phyloP scores from a whole-genome alignment of 768 basidiomycete genomes.

The Lactarius sp. region DNA sequence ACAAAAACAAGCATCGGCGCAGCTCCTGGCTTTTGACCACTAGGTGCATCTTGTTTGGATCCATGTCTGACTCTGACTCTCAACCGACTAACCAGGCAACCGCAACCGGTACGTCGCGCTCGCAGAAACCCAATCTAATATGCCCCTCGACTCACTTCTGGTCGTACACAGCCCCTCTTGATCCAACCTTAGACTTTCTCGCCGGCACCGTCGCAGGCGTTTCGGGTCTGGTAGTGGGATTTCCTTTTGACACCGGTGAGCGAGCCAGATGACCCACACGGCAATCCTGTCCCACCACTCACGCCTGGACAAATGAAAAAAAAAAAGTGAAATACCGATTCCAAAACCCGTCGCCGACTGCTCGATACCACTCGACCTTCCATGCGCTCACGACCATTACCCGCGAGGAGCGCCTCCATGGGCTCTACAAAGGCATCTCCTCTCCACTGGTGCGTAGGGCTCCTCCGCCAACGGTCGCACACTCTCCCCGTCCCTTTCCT shows the following conservation, averaged over 20 bases:
- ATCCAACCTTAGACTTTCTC: slow-evolving; percentile 69
- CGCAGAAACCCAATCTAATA: too few relatives aligned
- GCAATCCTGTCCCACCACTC: neutral
- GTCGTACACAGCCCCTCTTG: slow-evolving; percentile 33
- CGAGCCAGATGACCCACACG: neutral
- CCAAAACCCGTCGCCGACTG: slow-evolving; percentile 56
- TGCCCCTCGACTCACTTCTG: too few relatives aligned
- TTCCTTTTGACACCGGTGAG: slow-evolving; percentile 35
- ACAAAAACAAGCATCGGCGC: too few relatives aligned
- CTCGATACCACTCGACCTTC: slow-evolving; percentile 57
- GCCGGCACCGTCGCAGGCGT: slow-evolving; percentile 68
- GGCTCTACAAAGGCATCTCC: slow-evolving; percentile 70
- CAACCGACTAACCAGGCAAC: too few relatives aligned
- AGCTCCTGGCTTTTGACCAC: too few relatives aligned
- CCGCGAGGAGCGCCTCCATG: slow-evolving; percentile 60
- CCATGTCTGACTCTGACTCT: too few relatives aligned
- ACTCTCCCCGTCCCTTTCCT: too few relatives aligned
- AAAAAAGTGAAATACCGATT: slow-evolving; percentile 75
- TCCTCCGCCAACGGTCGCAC: neutral
- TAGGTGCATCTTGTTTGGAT: too few relatives aligned
- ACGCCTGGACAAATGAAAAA: too few relatives aligned
- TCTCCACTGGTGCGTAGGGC: slow-evolving; percentile 65
- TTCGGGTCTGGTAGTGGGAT: slow-evolving; percentile 32
- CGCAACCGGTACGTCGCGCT: too few relatives aligned
- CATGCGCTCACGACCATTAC: slow-evolving; percentile 64